phyloP scores from a whole-genome alignment of 805 yeast species.

The Ogataea trehaloabstinens region DNA sequence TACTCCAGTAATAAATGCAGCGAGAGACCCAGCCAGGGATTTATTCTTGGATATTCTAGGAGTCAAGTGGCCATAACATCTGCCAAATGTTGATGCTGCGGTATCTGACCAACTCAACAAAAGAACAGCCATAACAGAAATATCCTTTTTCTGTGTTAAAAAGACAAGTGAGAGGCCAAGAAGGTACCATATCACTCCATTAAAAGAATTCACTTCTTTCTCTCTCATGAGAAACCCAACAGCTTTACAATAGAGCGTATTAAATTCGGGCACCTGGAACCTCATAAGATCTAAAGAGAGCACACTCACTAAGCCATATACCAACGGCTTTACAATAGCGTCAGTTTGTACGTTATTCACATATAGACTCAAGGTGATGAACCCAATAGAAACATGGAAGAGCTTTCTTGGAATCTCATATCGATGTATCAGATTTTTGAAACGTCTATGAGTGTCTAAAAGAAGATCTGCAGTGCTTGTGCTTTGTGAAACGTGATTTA shows the following conservation, averaged over 20 bases:
- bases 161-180: constrained; percentile 77
- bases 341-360: constrained; percentile 54
- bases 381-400: constrained; percentile 87
- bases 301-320: constrained; percentile 52
- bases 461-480: constrained; percentile 23
- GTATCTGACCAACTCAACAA: constrained; percentile 96
- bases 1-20: constrained; percentile 77
- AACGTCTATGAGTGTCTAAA: constrained; percentile 28
- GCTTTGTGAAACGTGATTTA: constrained; percentile 5
- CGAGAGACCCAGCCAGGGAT: constrained; percentile 86
- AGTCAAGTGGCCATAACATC: constrained; percentile 80
- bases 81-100: constrained; percentile 92
- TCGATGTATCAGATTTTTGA: constrained; percentile 39
- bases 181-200: constrained; percentile 88
- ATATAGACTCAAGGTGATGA: constrained; percentile 73
- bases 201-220: constrained; percentile 65
- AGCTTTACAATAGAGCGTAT: constrained; percentile 58
- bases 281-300: constrained; percentile 67
- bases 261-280: constrained; percentile 58
- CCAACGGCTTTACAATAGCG: constrained; percentile 60
- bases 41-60: constrained; percentile 74
- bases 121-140: constrained; percentile 70
- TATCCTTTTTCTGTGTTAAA: constrained; percentile 71
- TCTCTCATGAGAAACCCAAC: constrained; percentile 87
- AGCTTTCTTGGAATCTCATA: constrained; percentile 89